Conservation (phyloP, 78 protist genomes). For the Dictyostelium capitatum region DNA sequence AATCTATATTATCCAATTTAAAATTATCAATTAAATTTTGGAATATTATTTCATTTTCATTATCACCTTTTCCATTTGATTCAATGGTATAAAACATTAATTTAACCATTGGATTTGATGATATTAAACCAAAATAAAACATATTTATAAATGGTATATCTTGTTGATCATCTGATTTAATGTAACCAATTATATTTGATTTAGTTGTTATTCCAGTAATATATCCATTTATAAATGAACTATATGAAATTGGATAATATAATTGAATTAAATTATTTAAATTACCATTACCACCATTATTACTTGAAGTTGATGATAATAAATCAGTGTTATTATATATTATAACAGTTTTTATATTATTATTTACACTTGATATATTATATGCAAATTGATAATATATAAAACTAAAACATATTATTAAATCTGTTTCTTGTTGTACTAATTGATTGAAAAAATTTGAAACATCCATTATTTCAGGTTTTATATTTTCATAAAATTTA, state of each 20-base stretch:
- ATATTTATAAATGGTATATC: not conserved
- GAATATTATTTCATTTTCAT: no score
- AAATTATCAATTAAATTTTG: no score
- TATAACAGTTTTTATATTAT: not conserved
- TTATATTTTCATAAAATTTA: not conserved
- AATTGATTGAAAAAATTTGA: not conserved
- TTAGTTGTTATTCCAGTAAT: not conserved
- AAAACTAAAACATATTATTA: not conserved
- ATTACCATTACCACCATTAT: not conserved
- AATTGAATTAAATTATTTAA: not conserved
- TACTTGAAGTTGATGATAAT: no score
- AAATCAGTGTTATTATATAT: not conserved
- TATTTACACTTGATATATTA: not conserved
- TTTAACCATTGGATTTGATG: conserved; percentile 1
- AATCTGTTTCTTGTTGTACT: not conserved
- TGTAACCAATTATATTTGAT: not conserved
- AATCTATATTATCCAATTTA: not conserved
- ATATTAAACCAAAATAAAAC: conserved; percentile 4
- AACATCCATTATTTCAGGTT: not conserved
- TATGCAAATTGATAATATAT: not conserved
- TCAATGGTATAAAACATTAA: conserved; percentile 7
- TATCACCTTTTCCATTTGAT: not conserved
- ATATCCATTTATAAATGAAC: not conserved
- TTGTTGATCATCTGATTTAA: not conserved
- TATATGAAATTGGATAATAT: not conserved